Evolutionary conservation across 106 monocot species (phyloP).

Genomic region (Allium cepa): DNA sequence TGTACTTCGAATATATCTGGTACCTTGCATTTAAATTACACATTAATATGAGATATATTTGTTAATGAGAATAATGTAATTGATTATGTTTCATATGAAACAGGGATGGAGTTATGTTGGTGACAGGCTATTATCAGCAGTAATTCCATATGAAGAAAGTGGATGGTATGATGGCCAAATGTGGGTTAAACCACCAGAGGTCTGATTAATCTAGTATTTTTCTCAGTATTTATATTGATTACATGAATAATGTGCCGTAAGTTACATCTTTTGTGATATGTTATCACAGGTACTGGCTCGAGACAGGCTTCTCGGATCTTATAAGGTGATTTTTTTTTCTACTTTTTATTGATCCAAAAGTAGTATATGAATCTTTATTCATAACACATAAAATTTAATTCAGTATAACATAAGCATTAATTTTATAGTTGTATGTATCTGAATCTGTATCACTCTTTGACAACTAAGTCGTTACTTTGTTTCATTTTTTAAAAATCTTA

Average conservation of each 20-base stretch:
- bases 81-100: background rate
- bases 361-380: no score
- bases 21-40: slow-evolving; percentile 5
- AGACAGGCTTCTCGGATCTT: slow-evolving; percentile 80
- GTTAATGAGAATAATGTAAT: background rate
- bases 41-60: no score
- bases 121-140: slow-evolving; percentile 80
- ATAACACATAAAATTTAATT: no score
- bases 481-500: no score
- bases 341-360: no score
- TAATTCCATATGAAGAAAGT: slow-evolving; percentile 86
- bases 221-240: background rate
- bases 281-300: slow-evolving; percentile 69
- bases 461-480: no score
- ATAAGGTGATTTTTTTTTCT: slow-evolving; percentile 40
- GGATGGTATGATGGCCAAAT: slow-evolving; percentile 98
- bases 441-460: no score
- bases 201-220: slow-evolving; percentile 1
- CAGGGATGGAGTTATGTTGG: slow-evolving; percentile 98
- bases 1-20: slow-evolving; percentile 79
- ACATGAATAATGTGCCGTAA: background rate
- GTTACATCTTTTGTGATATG: background rate
- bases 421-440: no score
- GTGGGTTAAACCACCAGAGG: slow-evolving; percentile 98
- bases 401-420: no score